These are phyloP conservation scores for Melocanna baccifera DNA, from an alignment of 176 grass and related monocot genomes.

Conservation along the genomic window DNA sequence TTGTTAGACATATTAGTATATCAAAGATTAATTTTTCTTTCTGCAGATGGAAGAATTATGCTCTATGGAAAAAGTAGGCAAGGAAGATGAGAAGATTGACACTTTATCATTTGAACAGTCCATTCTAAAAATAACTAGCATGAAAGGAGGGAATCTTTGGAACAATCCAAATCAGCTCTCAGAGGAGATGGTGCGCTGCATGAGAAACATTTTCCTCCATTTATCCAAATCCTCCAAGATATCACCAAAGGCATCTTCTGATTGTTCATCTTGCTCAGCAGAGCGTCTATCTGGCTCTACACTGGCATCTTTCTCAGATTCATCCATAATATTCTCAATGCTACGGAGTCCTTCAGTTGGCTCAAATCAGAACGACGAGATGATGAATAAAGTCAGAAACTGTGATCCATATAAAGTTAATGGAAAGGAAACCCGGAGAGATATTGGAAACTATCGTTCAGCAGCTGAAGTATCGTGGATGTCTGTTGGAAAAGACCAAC, in stretches of 20 bases:
- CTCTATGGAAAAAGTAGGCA: slow-evolving; percentile 26
- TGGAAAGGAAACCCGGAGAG: slow-evolving; percentile 60
- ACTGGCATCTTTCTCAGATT: slow-evolving; percentile 70
- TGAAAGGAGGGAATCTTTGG: slow-evolving; percentile 68
- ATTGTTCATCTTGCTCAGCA: slow-evolving; percentile 66
- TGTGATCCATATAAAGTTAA: slow-evolving; percentile 90
- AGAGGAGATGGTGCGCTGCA: slow-evolving; percentile 97
- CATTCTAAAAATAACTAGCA: slow-evolving; percentile 51
- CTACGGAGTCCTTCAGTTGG: slow-evolving; percentile 60
- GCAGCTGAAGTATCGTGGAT: slow-evolving; percentile 91
- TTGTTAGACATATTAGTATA: background rate
- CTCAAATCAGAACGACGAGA: slow-evolving; percentile 39
- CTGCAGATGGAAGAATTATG: slow-evolving; percentile 48
- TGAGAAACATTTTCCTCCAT: slow-evolving; percentile 95
- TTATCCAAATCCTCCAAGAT: slow-evolving; percentile 84
- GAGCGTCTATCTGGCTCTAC: slow-evolving; percentile 67
- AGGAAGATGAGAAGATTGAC: slow-evolving; percentile 44
- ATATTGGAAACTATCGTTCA: slow-evolving; percentile 70
- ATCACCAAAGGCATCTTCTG: slow-evolving; percentile 53
- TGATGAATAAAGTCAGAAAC: slow-evolving; percentile 38
- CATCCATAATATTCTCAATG: slow-evolving; percentile 54
- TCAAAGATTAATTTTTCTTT: slow-evolving; percentile 2
- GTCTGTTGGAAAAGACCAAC: slow-evolving; percentile 94
- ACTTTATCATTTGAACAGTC: slow-evolving; percentile 51
- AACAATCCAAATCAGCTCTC: slow-evolving; percentile 81